Conservation (phyloP, 805 yeast species). For the Saccharomycopsis sp. region DNA sequence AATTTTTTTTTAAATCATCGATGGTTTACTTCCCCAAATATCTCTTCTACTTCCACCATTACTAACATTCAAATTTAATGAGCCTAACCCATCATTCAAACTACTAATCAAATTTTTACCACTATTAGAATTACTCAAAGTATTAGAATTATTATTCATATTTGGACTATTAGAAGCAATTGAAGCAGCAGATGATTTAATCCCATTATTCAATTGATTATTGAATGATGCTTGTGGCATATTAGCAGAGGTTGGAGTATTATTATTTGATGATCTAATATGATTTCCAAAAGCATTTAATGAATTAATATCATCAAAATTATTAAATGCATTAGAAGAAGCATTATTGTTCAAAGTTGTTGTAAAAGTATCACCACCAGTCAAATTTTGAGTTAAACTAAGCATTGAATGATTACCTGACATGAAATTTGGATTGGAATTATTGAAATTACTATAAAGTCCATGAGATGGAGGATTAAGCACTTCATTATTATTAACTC, state of each 20-base stretch:
- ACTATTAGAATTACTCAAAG: conserved; percentile 1
- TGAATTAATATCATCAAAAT: conserved; percentile 1
- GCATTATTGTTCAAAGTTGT: conserved; percentile 2
- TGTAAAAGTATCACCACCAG: conserved; percentile 17
- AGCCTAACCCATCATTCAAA: conserved; percentile 13
- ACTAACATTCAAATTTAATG: conserved; percentile 10
- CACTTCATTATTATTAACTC: background rate
- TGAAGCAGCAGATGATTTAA: conserved; percentile 2
- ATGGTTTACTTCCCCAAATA: conserved; percentile 5
- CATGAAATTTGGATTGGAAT: conserved; percentile 16
- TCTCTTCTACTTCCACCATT: conserved; percentile 6
- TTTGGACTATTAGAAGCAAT: conserved; percentile 10
- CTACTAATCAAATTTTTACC: conserved; percentile 10
- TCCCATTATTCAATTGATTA: conserved; percentile 2
- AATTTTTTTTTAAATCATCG: background rate
- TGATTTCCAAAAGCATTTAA: background rate
- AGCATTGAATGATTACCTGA: conserved; percentile 9
- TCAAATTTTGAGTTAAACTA: conserved; percentile 16
- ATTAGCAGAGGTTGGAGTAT: conserved; percentile 3
- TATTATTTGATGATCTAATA: background rate
- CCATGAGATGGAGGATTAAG: conserved; percentile 8
- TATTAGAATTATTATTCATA: background rate
- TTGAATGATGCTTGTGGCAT: background rate
- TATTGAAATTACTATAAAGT: conserved; percentile 16
- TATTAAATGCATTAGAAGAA: conserved; percentile 1